Evolutionary conservation across 164 flowering plant genomes (phyloP).

Genomic region (Paratinospora sagittata): DNA sequence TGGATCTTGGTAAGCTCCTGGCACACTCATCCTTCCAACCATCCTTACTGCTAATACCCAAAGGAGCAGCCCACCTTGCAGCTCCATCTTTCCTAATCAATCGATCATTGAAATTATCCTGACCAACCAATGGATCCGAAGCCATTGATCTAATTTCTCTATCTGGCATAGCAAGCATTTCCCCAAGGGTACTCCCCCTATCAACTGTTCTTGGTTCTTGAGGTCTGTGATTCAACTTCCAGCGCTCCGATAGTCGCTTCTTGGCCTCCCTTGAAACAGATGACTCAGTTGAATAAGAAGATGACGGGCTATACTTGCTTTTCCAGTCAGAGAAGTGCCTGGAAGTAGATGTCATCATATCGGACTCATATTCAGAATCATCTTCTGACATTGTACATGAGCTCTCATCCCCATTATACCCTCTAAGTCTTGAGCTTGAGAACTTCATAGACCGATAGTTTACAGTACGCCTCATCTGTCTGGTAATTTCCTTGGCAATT

Average conservation of each 20-base stretch:
- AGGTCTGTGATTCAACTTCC: constrained; percentile 49
- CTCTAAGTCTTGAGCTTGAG: constrained; percentile 28
- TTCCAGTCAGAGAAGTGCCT: constrained; percentile 24
- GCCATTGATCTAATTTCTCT: constrained; percentile 23
- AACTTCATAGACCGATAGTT: constrained; percentile 22
- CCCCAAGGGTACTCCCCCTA: constrained; percentile 67
- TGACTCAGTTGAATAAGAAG: constrained; percentile 43
- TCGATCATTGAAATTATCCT: constrained; percentile 19
- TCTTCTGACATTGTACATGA: constrained; percentile 41
- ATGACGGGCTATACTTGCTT: constrained; percentile 24
- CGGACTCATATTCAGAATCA: constrained; percentile 51
- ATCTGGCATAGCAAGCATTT: constrained; percentile 73
- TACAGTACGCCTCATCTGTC: constrained; percentile 24
- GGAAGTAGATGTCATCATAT: constrained; percentile 22
- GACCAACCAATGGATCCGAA: constrained; percentile 17
- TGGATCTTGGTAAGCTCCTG: constrained; percentile 39
- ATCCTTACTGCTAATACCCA: constrained; percentile 75
- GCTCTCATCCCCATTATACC: constrained; percentile 66
- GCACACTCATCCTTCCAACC: constrained; percentile 62
- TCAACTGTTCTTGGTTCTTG: constrained; percentile 32
- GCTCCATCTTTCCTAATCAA: constrained; percentile 17
- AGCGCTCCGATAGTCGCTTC: constrained; percentile 75
- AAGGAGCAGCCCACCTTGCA: constrained; percentile 31
- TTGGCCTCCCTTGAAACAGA: constrained; percentile 72
- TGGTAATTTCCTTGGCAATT: constrained; percentile 51